phyloP scores from a whole-genome alignment of 2,329 filamentous ascomycete species.

The Cladosporium sp. region DNA sequence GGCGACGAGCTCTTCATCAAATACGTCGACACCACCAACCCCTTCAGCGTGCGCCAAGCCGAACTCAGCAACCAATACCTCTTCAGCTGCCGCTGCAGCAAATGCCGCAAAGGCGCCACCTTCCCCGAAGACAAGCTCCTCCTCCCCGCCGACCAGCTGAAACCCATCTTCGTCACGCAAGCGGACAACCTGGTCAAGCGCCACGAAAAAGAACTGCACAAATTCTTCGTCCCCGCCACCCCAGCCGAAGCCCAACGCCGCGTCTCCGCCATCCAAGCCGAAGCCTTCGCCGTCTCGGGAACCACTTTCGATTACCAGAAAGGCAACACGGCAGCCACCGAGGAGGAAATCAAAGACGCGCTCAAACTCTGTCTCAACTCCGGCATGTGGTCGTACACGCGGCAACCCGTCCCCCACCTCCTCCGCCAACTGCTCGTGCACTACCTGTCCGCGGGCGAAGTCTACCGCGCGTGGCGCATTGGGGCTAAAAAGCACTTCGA shows the following conservation, averaged over 20 bases:
- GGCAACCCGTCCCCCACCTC: slow-evolving; percentile 53
- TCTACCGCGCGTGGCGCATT: slow-evolving; percentile 47
- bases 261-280: slow-evolving; percentile 24
- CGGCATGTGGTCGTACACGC: slow-evolving; percentile 44
- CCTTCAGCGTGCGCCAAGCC: slow-evolving; percentile 46
- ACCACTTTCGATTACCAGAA: slow-evolving; percentile 24
- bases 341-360: slow-evolving; percentile 25
- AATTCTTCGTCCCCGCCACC: slow-evolving; percentile 18
- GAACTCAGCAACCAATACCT: slow-evolving; percentile 54
- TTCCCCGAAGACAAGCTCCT: slow-evolving; percentile 41
- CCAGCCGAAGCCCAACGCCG: slow-evolving; percentile 19
- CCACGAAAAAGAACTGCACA: slow-evolving; percentile 19
- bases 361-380: slow-evolving; percentile 29
- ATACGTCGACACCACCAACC: slow-evolving; percentile 56
- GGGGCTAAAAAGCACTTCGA: slow-evolving; percentile 48
- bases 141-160: slow-evolving; percentile 28
- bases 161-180: slow-evolving; percentile 18
- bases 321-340: slow-evolving; percentile 18
- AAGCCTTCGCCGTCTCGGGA: slow-evolving; percentile 24
- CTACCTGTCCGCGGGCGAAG: slow-evolving; percentile 41
- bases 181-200: slow-evolving; percentile 20
- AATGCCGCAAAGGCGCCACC: slow-evolving; percentile 41
- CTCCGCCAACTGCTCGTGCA: slow-evolving; percentile 51
- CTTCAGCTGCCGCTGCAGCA: slow-evolving; percentile 54
- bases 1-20: slow-evolving; percentile 58